Percentiles rank a stretch among this genome's conserved stretches.
phyloP scores from a whole-genome alignment of 495 filamentous ascomycete species.

The Choiromyces venosus region DNA sequence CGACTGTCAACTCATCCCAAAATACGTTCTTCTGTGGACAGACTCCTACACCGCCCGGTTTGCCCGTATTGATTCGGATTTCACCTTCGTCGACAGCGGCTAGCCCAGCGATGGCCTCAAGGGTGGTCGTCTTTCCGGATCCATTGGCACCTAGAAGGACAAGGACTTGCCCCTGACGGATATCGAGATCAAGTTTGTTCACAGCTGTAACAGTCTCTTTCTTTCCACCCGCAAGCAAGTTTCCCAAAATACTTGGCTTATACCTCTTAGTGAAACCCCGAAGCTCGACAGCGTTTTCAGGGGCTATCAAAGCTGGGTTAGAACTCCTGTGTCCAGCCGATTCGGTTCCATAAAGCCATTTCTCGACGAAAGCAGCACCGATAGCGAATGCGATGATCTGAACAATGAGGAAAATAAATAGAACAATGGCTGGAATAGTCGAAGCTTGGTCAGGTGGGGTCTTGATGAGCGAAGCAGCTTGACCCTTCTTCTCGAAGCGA shows the following conservation, averaged over 20 bases:
- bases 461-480: constrained; percentile 53
- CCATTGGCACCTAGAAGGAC: constrained; percentile 82
- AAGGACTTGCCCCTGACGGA: constrained; percentile 69
- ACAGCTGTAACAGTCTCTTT: constrained; percentile 67
- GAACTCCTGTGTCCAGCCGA: constrained; percentile 53
- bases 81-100: constrained; percentile 63
- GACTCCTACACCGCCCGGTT: constrained; percentile 67
- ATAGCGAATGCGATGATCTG: constrained; percentile 70
- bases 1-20: constrained; percentile 76
- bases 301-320: constrained; percentile 42
- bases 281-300: constrained; percentile 56
- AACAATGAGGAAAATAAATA: constrained; percentile 64
- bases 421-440: constrained; percentile 57
- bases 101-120: constrained; percentile 77
- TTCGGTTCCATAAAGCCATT: constrained; percentile 66
- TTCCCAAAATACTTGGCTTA: constrained; percentile 56
- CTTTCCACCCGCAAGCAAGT: constrained; percentile 51
- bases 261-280: constrained; percentile 69
- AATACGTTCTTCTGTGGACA: constrained; percentile 87
- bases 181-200: constrained; percentile 57
- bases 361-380: constrained; percentile 65
- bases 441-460: constrained; percentile 58
- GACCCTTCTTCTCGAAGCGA: constrained; percentile 56
- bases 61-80: constrained; percentile 58
- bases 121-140: constrained; percentile 77